phyloP scores from a whole-genome alignment of 495 filamentous ascomycete genomes.

The Schizothecium vesticola region DNA sequence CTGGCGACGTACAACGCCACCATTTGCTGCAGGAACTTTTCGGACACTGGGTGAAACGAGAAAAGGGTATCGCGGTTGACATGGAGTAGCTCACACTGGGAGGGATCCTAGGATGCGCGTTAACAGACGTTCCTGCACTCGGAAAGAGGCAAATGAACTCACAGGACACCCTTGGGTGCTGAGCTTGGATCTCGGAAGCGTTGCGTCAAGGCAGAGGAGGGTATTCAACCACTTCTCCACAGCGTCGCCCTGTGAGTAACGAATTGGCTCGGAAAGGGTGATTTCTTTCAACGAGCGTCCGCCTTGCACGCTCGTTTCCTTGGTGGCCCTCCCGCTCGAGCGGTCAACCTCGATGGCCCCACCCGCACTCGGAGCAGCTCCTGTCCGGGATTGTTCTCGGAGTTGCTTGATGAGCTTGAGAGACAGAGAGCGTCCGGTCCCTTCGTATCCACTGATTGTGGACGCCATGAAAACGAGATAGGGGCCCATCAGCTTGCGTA shows the following conservation, averaged over 20 bases:
- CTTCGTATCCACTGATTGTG: slow-evolving; percentile 98
- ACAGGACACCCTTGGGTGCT: slow-evolving; percentile 71
- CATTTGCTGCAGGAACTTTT: slow-evolving; percentile 96
- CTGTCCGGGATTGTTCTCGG: slow-evolving; percentile 74
- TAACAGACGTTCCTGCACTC: not conserved
- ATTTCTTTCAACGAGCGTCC: slow-evolving; percentile 87
- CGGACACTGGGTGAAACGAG: slow-evolving; percentile 94
- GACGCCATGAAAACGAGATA: slow-evolving; percentile 99
- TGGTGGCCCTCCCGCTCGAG: slow-evolving; percentile 61
- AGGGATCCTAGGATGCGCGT: slow-evolving; percentile 54
- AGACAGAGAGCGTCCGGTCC: slow-evolving; percentile 90
- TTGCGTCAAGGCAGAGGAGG: slow-evolving; percentile 89
- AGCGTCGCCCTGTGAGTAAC: slow-evolving; percentile 83
- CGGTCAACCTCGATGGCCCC: slow-evolving; percentile 69
- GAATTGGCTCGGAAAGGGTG: slow-evolving; percentile 86
- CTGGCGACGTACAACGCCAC: slow-evolving; percentile 96
- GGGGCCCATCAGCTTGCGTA: slow-evolving; percentile 92
- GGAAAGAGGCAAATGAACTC: not conserved
- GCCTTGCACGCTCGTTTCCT: slow-evolving; percentile 56
- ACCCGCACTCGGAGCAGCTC: slow-evolving; percentile 43
- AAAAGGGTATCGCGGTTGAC: slow-evolving; percentile 98
- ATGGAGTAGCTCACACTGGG: slow-evolving; percentile 80
- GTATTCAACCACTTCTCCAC: slow-evolving; percentile 97
- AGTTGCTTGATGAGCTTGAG: slow-evolving; percentile 97
- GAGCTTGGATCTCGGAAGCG: slow-evolving; percentile 68